Base-by-base conservation (phyloP, 163 green algal species). In the Botryococcus braunii region DNA sequence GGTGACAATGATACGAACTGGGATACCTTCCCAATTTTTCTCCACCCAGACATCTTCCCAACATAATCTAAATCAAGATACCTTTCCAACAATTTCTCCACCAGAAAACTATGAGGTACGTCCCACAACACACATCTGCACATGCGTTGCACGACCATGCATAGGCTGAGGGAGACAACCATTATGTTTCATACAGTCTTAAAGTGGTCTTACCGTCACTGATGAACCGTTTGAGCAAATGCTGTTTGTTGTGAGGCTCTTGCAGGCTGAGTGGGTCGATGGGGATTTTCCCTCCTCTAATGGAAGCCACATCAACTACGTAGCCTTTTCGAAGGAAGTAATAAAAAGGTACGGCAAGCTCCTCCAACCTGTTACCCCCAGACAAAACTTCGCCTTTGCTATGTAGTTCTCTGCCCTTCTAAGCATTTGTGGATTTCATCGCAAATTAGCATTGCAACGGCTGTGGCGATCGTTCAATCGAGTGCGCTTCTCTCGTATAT, bases 301-400 rank as follows among this genome's bases (percentile, higher is more conserved):
- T 50, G 38, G 58, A 68, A 25, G 58, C 43, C 8, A 73, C 23
- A 9, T 34, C 38, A 4, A 73, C 41, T n/a, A 50, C 34, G 35
- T 73, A 73, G 2, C 68, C 68, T 55, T 73, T 73, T 11, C 58
- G 49, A n/a, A 13, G 39, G 43, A 73, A 73, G 29, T 60, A 60
- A 47, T 73, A 73, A 36, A 68, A 73, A 31, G 68, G 34, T 23
- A 55, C 58, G 27, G 62, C 62, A 29, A 73, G 9, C 17, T 36
- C 62, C 58, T 73, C 68, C 8, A 36, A 43, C 68, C 68, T 73
- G 68, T 46, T 55, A 27, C 21, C 50, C n/a, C 61, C 37, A 7
- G 25, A 32, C 4, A 57, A 13, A 8, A 7, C 17, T 4, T 7
- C 21, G 17, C n/a, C 11, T 23, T 34, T 27, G 2, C 61, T 11